Evolutionary conservation across 441 rosid genomes (phyloP), one percentile per base, ranked within the genome.

Genomic region (Theobroma grandiflorum): DNA sequence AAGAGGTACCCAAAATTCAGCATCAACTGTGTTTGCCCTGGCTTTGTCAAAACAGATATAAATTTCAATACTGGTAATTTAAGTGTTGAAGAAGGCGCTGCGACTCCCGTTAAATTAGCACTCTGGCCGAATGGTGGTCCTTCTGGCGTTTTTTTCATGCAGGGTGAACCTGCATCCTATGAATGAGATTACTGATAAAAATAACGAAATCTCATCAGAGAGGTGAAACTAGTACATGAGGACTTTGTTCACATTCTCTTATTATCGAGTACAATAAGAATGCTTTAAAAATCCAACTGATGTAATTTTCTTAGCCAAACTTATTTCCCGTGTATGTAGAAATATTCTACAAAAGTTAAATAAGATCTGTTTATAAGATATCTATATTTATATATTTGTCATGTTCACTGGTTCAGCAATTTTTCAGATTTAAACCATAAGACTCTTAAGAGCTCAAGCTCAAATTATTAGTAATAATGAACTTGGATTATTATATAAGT

Each of bases 31-130:
- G 84, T 86, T 12, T 81, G 82, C 80, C 91, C 88, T 31, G 89
- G 90, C 9, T 84, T 14, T 70, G 88, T 83, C 43, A 84, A 79
- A 59, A 90, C 89, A 4, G 91, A 87, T 42, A 6, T 86, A 0
- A 89, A n/a, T 66, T 58, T 2, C 35, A 79, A 85, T 16, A 38
- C 8, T 0, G 90, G 89, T 38, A 68, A 14, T 4, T 16, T 70
- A 4, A 58, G 80, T 16, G 68, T 55, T 1, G 78, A 65, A 18
- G 84, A 89, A 73, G 90, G 86, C 0, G 92, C 90, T 11, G 78
- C 68, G 49, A 40, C 50, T 40, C 55, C 79, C 0, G 87, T 86
- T 38, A 66, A 72, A 42, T 40, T 87, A 42, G 89, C 86, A 6
- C 64, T 89, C 12, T 37, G 76, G 31, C 87, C 85, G 14, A 52